These are phyloP conservation scores for Coprinopsis strossmayeri DNA, from an alignment of 768 basidiomycete genomes.

Conservation along the genomic window DNA sequence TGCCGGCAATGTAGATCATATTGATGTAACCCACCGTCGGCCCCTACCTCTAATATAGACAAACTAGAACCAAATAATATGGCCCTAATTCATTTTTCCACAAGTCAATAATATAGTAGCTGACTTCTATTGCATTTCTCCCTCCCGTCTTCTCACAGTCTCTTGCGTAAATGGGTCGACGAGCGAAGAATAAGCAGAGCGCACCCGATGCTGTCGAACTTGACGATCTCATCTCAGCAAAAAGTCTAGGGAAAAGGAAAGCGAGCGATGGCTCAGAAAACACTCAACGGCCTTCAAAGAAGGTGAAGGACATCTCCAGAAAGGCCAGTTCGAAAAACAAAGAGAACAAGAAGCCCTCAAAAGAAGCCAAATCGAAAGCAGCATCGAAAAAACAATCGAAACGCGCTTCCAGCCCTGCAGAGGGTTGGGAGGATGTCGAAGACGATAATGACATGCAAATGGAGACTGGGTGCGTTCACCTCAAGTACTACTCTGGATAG, in stretches of 20 bases:
- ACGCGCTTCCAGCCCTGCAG: slow-evolving; percentile 24
- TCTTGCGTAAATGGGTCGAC: slow-evolving; percentile 59
- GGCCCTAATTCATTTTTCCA: too few species aligned
- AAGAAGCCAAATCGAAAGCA: slow-evolving; percentile 11
- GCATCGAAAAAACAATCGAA: slow-evolving; percentile 14
- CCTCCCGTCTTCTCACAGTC: slow-evolving; percentile 2
- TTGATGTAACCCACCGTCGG: not conserved
- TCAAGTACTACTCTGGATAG: slow-evolving; percentile 1
- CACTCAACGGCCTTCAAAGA: slow-evolving; percentile 40
- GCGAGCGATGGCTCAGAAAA: slow-evolving; percentile 32
- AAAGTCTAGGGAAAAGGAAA: slow-evolving; percentile 72
- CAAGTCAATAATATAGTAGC: not conserved
- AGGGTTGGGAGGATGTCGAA: slow-evolving; percentile 61
- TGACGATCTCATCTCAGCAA: slow-evolving; percentile 33
- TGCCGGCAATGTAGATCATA: not conserved
- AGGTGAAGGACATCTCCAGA: slow-evolving; percentile 34
- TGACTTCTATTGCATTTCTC: not conserved
- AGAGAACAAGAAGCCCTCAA: not conserved
- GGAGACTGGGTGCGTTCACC: slow-evolving; percentile 31
- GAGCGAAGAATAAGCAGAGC: slow-evolving; percentile 79
- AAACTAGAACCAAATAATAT: not conserved
- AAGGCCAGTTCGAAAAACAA: slow-evolving; percentile 26
- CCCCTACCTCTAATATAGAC: not conserved
- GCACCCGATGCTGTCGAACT: slow-evolving; percentile 55
- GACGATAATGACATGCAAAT: slow-evolving; percentile 39